Base-by-base conservation (phyloP, 208 protist genomes). In the Leishmania turanica region DNA sequence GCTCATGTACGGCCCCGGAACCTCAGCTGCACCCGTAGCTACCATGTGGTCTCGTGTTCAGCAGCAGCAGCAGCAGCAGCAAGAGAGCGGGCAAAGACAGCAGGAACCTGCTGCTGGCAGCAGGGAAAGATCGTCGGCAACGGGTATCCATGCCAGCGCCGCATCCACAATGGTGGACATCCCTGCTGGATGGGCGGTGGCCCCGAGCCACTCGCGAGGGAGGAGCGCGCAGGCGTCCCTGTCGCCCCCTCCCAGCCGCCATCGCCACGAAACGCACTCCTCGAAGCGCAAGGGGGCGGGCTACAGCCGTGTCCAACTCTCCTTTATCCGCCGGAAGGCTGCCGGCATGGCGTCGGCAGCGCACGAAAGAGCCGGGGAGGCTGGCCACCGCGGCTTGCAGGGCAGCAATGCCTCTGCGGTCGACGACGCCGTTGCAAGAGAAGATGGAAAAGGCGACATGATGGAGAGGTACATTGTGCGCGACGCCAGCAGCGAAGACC, bases 381-480 rank as follows among this genome's bases (percentile, higher is more conserved):
- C 19, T 31, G 45, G 49, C 49, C 27, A 2, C 1, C 1, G 47
- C 42, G 7, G 8, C 13, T 15, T 40, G 62, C 62, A 21, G 19
- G 13, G 13, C 6, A 17, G 15, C 53, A 60, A 37, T 8, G 34
- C 49, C 71, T 24, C 40, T 17, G 69, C 7, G 21, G 37, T 4
- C 40, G 19, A 47, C 2, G 45, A 74, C 24, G 13, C 21, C 69
- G 69, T n/a, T 45, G 24, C 65, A 24, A 34, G 37, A 53, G 47
- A 58, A 21, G 49, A 75, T 17, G 56, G 8, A 11, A 56, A 60
- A 1, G 17, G 34, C 49, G 74, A 15, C 40, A 51, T 47, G 74
- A 65, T 84, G 58, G 81, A 84, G 70, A 49, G 49, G 34, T 81
- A 78, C 51, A 64, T 81, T 15, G 76, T 84, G 49, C 62, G 81